Percentiles rank a stretch among this genome's conserved stretches.
These are phyloP conservation scores for Choiromyces venosus DNA, from an alignment of 495 filamentous ascomycete species.

Conservation along the genomic window DNA sequence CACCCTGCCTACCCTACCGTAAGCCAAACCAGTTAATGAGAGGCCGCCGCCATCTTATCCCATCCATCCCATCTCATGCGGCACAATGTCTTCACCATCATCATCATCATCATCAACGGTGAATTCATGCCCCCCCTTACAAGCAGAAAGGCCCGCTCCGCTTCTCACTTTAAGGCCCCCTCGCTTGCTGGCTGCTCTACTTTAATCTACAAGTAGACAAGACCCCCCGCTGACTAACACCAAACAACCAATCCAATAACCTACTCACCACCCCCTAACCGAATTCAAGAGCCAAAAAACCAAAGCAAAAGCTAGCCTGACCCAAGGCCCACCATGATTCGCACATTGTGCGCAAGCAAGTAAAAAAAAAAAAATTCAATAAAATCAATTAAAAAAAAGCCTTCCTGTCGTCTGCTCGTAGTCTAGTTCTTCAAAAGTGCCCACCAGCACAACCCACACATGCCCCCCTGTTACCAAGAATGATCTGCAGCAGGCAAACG, in stretches of 20 bases:
- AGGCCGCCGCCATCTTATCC: background rate
- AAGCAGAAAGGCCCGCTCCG: background rate
- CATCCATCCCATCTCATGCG: background rate
- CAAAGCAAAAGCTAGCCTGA: background rate
- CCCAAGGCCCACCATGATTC: slow-evolving; percentile 2
- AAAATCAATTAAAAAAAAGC: background rate
- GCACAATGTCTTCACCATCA: background rate
- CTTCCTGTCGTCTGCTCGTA: background rate
- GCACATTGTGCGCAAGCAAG: background rate
- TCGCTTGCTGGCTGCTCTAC: no score
- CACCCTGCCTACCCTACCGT: background rate
- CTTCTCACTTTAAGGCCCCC: background rate
- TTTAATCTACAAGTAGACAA: background rate
- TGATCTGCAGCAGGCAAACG: slow-evolving; percentile 1
- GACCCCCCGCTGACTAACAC: background rate
- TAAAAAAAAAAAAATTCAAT: no score
- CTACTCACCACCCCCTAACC: background rate
- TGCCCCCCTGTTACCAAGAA: background rate
- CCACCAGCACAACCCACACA: background rate
- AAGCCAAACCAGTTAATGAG: background rate
- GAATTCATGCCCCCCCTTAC: background rate
- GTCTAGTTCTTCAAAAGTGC: background rate
- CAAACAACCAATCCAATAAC: background rate
- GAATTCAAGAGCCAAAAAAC: background rate
- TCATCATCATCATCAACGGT: no score